Conservation (phyloP, 176 grass and related monocot genomes). For the Neostapfia colusana region DNA sequence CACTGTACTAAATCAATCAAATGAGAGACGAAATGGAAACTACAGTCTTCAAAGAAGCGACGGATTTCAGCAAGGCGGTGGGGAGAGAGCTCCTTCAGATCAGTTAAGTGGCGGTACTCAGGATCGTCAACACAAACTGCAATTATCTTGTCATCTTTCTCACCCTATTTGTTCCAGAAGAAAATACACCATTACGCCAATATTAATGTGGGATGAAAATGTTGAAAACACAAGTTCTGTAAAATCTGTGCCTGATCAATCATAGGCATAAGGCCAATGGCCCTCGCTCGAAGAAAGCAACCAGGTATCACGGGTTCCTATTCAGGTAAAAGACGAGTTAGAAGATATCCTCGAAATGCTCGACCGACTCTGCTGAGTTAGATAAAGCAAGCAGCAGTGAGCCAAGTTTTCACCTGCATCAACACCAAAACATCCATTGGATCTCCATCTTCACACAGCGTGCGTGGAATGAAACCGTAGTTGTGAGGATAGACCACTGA, state of each 20-base stretch:
- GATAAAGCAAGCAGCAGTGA: not conserved
- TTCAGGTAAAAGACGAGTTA: constrained; percentile 9
- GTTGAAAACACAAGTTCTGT: not conserved
- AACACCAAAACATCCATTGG: constrained; percentile 58
- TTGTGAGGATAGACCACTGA: constrained; percentile 60
- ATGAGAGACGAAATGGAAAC: not conserved
- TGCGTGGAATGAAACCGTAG: constrained; percentile 60
- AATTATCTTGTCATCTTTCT: constrained; percentile 67
- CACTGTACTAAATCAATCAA: not conserved
- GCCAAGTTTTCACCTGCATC: constrained; percentile 47
- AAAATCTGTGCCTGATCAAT: constrained; percentile 53
- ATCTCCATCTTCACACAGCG: constrained; percentile 52
- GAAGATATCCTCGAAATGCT: not conserved
- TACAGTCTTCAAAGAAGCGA: constrained; percentile 69
- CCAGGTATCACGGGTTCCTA: constrained; percentile 54
- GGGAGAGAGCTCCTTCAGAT: constrained; percentile 56
- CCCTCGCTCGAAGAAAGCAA: constrained; percentile 56
- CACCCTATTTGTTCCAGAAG: constrained; percentile 39
- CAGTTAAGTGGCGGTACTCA: constrained; percentile 50
- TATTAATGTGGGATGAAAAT: not conserved
- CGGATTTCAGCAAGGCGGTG: constrained; percentile 63
- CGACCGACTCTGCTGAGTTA: not conserved
- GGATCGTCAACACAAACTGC: constrained; percentile 62
- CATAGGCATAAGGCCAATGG: constrained; percentile 71
- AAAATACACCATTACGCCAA: constrained; percentile 25